phyloP scores from a whole-genome alignment of 2,329 filamentous ascomycete genomes.

The Thelonectria discophora region DNA sequence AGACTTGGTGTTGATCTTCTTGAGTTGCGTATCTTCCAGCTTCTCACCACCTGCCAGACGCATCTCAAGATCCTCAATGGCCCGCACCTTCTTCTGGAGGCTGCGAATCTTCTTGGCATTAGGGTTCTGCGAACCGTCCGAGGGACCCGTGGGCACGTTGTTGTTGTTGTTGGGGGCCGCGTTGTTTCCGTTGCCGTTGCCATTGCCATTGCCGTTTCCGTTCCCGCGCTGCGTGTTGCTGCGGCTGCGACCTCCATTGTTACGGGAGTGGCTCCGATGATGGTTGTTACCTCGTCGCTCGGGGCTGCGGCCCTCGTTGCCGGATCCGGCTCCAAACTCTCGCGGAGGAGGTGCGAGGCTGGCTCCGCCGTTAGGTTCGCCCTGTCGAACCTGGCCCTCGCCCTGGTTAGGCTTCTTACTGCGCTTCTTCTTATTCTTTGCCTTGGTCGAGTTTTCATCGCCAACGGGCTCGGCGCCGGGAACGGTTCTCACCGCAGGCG shows the following conservation, averaged over 20 bases:
- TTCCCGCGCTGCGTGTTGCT: slow-evolving; percentile 58
- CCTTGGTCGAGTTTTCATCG: slow-evolving; percentile 79
- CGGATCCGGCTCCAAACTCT: slow-evolving; percentile 49
- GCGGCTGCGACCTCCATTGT: slow-evolving; percentile 59
- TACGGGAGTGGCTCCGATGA: slow-evolving; percentile 64
- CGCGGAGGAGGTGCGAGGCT: slow-evolving; percentile 58
- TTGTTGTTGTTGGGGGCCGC: slow-evolving; percentile 34
- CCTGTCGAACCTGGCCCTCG: slow-evolving; percentile 57
- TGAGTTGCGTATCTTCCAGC: slow-evolving; percentile 96
- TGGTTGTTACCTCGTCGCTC: slow-evolving; percentile 64
- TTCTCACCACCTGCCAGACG: slow-evolving; percentile 93
- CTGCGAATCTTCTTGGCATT: slow-evolving; percentile 94
- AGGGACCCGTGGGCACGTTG: slow-evolving; percentile 53
- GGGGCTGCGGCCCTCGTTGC: slow-evolving; percentile 68
- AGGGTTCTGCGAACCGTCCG: slow-evolving; percentile 65
- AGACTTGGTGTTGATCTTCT: slow-evolving; percentile 94
- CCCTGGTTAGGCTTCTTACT: slow-evolving; percentile 87
- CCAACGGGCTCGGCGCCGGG: slow-evolving; percentile 69
- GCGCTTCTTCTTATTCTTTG: slow-evolving; percentile 99
- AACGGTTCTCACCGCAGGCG: slow-evolving; percentile 73
- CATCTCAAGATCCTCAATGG: slow-evolving; percentile 99
- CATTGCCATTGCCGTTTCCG: slow-evolving; percentile 20
- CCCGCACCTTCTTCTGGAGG: slow-evolving; percentile 95
- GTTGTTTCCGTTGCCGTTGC: slow-evolving; percentile 35
- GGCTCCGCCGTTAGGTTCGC: slow-evolving; percentile 56